Evolutionary conservation across 2,329 filamentous ascomycete species (phyloP), one percentile per base, ranked within the genome.

Genomic region (Aspergillus intermedius): DNA sequence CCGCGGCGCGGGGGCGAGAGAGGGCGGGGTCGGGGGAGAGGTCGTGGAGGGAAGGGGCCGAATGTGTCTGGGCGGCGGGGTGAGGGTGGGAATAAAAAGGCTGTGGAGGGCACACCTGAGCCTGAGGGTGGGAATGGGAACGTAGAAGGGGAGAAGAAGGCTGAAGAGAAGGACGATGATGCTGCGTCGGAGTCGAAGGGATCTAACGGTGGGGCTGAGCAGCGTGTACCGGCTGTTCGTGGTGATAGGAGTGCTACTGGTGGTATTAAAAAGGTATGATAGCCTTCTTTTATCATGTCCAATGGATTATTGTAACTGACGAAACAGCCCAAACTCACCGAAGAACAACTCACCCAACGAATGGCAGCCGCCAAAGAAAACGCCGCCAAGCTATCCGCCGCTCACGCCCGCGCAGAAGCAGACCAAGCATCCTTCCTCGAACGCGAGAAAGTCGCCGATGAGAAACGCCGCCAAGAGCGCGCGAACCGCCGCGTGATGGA

Each of bases 321-420:
- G 51, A 40, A 32, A 9, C 67, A 80, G 65, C 77, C 78, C 3
- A 83, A 83, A 65, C 74, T 86, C 41, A 85, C 81, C 2, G 82
- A 86, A 60, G 79, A 77, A 54, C 78, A 86, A 62, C 74, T 87
- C 6, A 75, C 74, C 3, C 77, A 76, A 42, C 80, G 80, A 52
- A 78, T 87, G 51, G 80, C 77, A 6, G 73, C 75, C 32, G 84
- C 84, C 57, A 76, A 77, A 53, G 74, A 83, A 55, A 79, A 82
- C 49, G 84, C 83, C 46, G 78, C 77, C 5, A 74, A 78, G 44
- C 73, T 80, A 12, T 74, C 76, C 7, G 81, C 79, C 7, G 80
- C 80, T 0, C 81, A 86, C 60, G 79, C 78, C 1, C 76, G 81
- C 22, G 81, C 82, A n/a, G 80, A 86, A 68, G 81, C 81, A n/a